phyloP scores from a whole-genome alignment of 2,329 filamentous ascomycete genomes.

The Apiospora sp. region DNA sequence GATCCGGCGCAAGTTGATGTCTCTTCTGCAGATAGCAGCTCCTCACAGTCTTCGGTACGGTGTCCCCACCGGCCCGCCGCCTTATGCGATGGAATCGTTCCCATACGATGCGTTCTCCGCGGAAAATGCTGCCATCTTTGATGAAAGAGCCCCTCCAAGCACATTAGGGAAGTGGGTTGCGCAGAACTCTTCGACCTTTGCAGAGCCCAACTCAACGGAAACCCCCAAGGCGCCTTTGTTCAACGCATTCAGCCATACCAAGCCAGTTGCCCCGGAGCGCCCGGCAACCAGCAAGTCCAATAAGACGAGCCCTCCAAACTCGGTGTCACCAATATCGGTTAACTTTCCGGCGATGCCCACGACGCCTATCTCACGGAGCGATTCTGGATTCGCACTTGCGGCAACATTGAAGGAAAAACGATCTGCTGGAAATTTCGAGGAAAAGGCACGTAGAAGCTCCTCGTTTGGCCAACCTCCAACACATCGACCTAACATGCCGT shows the following conservation, averaged over 20 bases:
- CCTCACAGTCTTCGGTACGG: constrained; percentile 89
- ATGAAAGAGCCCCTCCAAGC: constrained; percentile 71
- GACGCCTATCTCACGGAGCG: constrained; percentile 85
- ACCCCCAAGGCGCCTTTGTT: constrained; percentile 73
- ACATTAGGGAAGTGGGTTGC: constrained; percentile 86
- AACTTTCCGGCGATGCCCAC: constrained; percentile 79
- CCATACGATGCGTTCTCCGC: constrained; percentile 90
- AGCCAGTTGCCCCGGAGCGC: constrained; percentile 74
- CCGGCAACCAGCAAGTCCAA: constrained; percentile 77
- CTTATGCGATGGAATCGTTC: constrained; percentile 92
- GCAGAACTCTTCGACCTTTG: constrained; percentile 89
- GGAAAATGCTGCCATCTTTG: constrained; percentile 84
- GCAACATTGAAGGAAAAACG: constrained; percentile 91
- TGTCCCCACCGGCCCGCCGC: constrained; percentile 85
- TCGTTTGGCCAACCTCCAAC: constrained; percentile 80
- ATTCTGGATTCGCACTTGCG: constrained; percentile 88
- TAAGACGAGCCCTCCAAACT: constrained; percentile 68
- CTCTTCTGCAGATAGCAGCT: constrained; percentile 86
- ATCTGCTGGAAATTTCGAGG: constrained; percentile 87
- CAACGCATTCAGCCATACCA: constrained; percentile 87
- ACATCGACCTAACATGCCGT: constrained; percentile 76
- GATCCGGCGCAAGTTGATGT: constrained; percentile 87
- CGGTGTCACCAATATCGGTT: constrained; percentile 78
- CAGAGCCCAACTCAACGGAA: constrained; percentile 64
- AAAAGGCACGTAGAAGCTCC: constrained; percentile 83